Base-by-base conservation (phyloP, 116 monocot species). In the Iris pallida region DNA sequence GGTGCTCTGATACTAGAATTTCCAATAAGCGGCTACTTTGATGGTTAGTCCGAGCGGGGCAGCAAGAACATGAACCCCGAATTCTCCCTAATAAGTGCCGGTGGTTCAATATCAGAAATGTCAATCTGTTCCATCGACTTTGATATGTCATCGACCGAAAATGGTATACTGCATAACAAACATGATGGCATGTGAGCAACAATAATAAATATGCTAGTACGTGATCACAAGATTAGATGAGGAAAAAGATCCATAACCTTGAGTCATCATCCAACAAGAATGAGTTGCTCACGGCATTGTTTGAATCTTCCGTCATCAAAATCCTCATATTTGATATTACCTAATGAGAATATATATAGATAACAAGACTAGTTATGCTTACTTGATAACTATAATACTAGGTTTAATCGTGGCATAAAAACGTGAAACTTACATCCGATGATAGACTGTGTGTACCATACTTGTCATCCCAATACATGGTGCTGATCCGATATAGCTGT, bases 391-490 rank as follows among this genome's bases (percentile, higher is more conserved):
- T 43, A 44, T 44, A 61, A 46, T 17, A 4, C 19, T 47, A 51
- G 19, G 47, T 64, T n/a, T 4, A 64, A 47, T 7, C 1, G 5
- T 30, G 30, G 30, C 30, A 30, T 30, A 30, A 30, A 30, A 30
- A 30, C 4, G 52, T 51, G 44, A 16, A 49, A 47, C 70, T 75
- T 80, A 95, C 96, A 54, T 97, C 92, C 40, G 92, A 83, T 20
- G 96, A 92, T 14, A 97, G 87, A 49, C 92, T 92, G n/a, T 87
- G 95, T 11, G 95, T 95, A 9, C 91, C 88, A 74, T 89, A 91
- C 64, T 89, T 95, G 76, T 95, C 95, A 79, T 95, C 95, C 86
- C 95, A 95, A 60, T 95, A 95, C 95, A 95, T 95, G 0, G 92
- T 91, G 68, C 91, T 89, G 69, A 95, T 95, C 81, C 95, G 78